Evolutionary conservation across 2,329 filamentous ascomycete genomes (phyloP).

Genomic region (Paradendryphiella salina): DNA sequence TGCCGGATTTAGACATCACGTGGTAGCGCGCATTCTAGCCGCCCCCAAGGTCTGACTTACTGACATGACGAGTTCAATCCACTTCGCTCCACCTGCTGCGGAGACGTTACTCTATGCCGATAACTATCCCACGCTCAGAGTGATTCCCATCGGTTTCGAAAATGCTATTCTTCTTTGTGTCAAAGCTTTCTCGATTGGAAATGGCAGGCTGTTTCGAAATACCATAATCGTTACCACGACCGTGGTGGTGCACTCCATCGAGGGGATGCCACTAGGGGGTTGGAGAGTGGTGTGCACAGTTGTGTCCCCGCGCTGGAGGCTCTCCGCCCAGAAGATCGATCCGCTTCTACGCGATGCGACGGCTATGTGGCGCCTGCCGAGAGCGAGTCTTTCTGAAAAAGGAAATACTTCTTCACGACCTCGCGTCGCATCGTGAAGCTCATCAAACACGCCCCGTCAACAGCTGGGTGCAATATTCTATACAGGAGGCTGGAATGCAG

Average conservation of each 20-base stretch:
- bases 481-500: background rate
- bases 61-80: conserved; percentile 14
- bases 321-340: conserved; percentile 7
- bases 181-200: conserved; percentile 1
- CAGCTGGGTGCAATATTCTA: background rate
- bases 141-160: background rate
- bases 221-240: background rate
- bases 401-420: background rate
- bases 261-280: background rate
- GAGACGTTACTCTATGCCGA: conserved; percentile 11
- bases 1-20: conserved; percentile 9
- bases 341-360: conserved; percentile 3
- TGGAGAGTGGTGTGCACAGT: background rate
- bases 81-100: conserved; percentile 13
- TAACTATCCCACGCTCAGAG: conserved; percentile 7
- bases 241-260: background rate
- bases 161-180: background rate
- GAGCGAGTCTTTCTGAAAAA: conserved; percentile 8
- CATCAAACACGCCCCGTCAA: background rate
- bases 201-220: background rate
- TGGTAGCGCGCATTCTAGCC: background rate
- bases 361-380: conserved; percentile 4
- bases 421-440: background rate
- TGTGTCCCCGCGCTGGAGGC: conserved; percentile 5
- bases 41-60: conserved; percentile 3